These are phyloP conservation scores for Metschnikowia baotianmanensis DNA, from an alignment of 805 yeast species.

Conservation along the genomic window DNA sequence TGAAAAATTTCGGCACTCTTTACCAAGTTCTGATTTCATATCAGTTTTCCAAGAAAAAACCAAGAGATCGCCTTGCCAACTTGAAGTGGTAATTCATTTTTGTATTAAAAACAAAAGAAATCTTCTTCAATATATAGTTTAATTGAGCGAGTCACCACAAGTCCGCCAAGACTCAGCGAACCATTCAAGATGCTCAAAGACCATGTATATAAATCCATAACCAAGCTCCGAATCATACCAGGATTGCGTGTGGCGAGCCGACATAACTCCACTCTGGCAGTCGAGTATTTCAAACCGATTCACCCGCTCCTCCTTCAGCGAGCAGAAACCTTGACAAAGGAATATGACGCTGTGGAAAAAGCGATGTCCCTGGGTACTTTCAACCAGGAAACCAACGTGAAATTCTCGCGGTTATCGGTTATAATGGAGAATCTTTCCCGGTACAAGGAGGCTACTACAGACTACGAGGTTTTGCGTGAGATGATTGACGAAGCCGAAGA, in stretches of 20 bases:
- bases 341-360: slow-evolving; percentile 28
- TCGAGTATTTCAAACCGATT: slow-evolving; percentile 19
- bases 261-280: slow-evolving; percentile 4
- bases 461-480: slow-evolving; percentile 26
- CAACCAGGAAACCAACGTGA: slow-evolving; percentile 32
- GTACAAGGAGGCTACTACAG: slow-evolving; percentile 28
- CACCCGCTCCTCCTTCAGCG: slow-evolving; percentile 41
- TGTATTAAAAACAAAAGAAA: too few relatives aligned
- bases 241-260: slow-evolving; percentile 4
- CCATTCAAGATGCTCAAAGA: not conserved
- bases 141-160: too few relatives aligned
- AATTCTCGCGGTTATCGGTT: slow-evolving; percentile 31
- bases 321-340: slow-evolving; percentile 32
- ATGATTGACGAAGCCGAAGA: slow-evolving; percentile 24
- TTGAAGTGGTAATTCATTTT: too few relatives aligned
- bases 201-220: not conserved
- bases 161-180: too few relatives aligned
- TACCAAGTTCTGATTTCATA: not conserved
- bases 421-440: slow-evolving; percentile 32
- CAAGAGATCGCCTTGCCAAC: too few relatives aligned
- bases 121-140: too few relatives aligned
- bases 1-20: not conserved
- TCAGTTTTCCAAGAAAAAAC: too few relatives aligned
- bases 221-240: slow-evolving; percentile 4
- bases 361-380: slow-evolving; percentile 29